These are phyloP conservation scores for Lepidium aucheri DNA, from an alignment of 345 rosid genomes.

Conservation along the genomic window DNA sequence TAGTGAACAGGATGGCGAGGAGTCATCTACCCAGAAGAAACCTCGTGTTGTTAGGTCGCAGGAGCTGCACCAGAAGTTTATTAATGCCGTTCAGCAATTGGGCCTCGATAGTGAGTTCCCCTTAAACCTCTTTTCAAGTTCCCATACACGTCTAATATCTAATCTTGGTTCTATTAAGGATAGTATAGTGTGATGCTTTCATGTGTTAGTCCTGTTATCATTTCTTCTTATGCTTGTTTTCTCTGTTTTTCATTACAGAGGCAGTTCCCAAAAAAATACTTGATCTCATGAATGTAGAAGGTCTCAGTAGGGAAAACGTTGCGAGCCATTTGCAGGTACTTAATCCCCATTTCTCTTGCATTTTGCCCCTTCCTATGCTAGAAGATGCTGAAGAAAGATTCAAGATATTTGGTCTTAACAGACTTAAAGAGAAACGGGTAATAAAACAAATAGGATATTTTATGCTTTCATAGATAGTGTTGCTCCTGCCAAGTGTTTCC, in stretches of 20 bases:
- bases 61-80: constrained; percentile 78
- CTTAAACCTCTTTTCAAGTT: too few species aligned
- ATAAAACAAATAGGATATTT: too few species aligned
- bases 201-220: not conserved
- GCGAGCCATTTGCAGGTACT: constrained; percentile 94
- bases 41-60: constrained; percentile 92
- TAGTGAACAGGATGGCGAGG: constrained; percentile 54
- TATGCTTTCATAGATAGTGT: too few species aligned
- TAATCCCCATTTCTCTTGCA: not conserved
- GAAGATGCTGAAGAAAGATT: too few species aligned
- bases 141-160: not conserved
- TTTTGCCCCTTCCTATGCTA: not conserved
- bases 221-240: not conserved
- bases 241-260: constrained; percentile 38
- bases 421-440: too few species aligned
- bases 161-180: not conserved
- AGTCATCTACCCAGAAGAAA: constrained; percentile 59
- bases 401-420: too few species aligned
- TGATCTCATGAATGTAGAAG: constrained; percentile 83
- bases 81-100: constrained; percentile 73
- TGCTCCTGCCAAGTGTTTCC: too few species aligned
- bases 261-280: constrained; percentile 95
- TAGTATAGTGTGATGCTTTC: not conserved
- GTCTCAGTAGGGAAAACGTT: constrained; percentile 92
- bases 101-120: constrained; percentile 75